Percentiles rank a stretch among this genome's conserved stretches.
These are phyloP conservation scores for Blastocladiella britannica DNA, from an alignment of 192 early-diverging fungal genomes.

Conservation along the genomic window DNA sequence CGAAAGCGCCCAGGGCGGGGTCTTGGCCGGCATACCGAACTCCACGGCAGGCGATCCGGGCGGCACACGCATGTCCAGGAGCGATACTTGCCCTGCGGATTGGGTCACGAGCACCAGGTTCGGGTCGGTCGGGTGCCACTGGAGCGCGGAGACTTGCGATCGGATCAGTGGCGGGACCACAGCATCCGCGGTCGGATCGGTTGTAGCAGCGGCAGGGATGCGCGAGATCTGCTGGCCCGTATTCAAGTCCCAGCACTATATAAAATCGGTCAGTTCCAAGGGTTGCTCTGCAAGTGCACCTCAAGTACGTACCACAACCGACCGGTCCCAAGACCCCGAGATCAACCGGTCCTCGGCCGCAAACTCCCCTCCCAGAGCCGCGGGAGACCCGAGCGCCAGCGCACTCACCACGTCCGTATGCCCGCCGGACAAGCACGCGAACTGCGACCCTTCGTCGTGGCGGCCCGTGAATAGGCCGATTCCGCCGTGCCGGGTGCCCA, in stretches of 20 bases:
- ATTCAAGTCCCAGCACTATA: slow-evolving; percentile 67
- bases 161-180: slow-evolving; percentile 4
- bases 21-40: slow-evolving; percentile 20
- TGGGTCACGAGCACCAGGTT: slow-evolving; percentile 43
- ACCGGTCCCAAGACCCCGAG: slow-evolving; percentile 91
- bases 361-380: too few relatives aligned
- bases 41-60: slow-evolving; percentile 16
- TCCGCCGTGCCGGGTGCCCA: slow-evolving; percentile 53
- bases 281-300: background rate
- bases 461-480: slow-evolving; percentile 74
- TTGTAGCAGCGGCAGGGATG: slow-evolving; percentile 2
- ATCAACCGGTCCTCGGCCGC: slow-evolving; percentile 60
- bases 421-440: slow-evolving; percentile 2
- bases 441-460: slow-evolving; percentile 71
- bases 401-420: slow-evolving; percentile 1
- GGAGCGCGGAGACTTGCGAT: background rate
- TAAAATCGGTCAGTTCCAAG: background rate
- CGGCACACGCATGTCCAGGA: slow-evolving; percentile 57
- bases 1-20: slow-evolving; percentile 53
- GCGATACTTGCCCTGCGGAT: slow-evolving; percentile 45
- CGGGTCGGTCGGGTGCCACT: background rate
- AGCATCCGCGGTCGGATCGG: slow-evolving; percentile 3
- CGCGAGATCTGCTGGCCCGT: slow-evolving; percentile 39
- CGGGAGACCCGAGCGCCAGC: too few relatives aligned
- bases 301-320: slow-evolving; percentile 37